Base-by-base conservation (phyloP, 768 basidiomycete genomes). In the Phanerochaete sordida region DNA sequence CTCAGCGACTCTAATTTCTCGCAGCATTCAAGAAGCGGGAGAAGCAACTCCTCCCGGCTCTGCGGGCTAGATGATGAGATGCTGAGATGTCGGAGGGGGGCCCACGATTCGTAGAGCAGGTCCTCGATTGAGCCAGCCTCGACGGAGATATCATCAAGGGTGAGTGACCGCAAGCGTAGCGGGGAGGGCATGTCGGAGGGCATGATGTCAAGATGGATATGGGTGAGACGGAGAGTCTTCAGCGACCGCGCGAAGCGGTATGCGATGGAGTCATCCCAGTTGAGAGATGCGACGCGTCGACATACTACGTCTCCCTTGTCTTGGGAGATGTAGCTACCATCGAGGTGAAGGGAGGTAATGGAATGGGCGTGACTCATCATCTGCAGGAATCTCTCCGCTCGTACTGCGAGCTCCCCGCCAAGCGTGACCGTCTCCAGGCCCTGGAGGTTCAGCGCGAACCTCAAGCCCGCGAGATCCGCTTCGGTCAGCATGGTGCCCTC, bases 241-340 rank as follows among this genome's bases (percentile, higher is more conserved):
- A 84, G 74, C 35, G 53, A 54, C 57, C 68, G 74, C 9, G 76
- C 70, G 62, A 84, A 83, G 47, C 72, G 75, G 69, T 74, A 76
- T 2, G 75, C 72, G n/a, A 83, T 67, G 37, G 69, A 70, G 54
- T 84, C 81, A 64, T 84, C 81, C 83, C 83, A 84, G 62, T 79
- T 78, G 63, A 86, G 66, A 19, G 81, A 81, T 1, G 80, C 72
- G 26, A 68, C 30, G 24, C 57, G 56, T 54, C 55, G 31, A 31
- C 37, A 27, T 39, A 43, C 26, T 27, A 56, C 19, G 62, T 53
- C 52, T 62, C 62, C 35, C 74, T 56, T 24, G 68, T 66, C 44
- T 66, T 56, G n/a, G 62, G 57, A 49, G 13, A 76, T 56, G 52
- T 73, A 59, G 49, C 69, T 73, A 9, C 83, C 84, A 65, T 84